phyloP scores from a whole-genome alignment of 1,284 basidiomycete species.

The Hypsizygus ulmarius region DNA sequence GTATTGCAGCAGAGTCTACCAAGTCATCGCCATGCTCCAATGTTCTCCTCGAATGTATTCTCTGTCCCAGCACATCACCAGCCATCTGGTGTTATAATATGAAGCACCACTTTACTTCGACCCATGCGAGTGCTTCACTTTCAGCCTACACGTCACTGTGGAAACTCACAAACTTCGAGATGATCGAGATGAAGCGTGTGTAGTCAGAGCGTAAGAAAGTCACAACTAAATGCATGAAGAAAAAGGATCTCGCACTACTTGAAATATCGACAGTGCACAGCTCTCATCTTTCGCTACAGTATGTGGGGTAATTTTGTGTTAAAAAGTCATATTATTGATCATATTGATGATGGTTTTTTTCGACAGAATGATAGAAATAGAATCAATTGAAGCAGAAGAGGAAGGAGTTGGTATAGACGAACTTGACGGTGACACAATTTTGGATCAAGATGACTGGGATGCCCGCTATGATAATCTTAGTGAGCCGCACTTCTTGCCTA shows the following conservation, averaged over 20 bases:
- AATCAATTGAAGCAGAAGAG: no score
- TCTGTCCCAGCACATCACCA: conserved; percentile 22
- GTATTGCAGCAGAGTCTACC: conserved; percentile 20
- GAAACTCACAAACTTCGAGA: conserved; percentile 16
- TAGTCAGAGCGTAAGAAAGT: conserved; percentile 12
- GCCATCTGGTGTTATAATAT: conserved; percentile 31
- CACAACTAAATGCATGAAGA: background rate
- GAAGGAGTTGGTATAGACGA: no score
- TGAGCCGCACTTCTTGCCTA: no score
- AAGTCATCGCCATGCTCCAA: conserved; percentile 27
- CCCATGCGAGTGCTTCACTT: conserved; percentile 14
- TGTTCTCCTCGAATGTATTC: conserved; percentile 27
- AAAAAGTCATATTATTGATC: no score
- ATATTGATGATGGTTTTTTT: no score
- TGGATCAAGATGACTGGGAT: no score
- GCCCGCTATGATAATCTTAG: no score
- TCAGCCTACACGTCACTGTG: conserved; percentile 16
- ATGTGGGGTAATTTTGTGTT: no score
- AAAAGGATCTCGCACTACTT: background rate
- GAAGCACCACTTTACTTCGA: conserved; percentile 21
- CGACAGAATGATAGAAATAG: no score
- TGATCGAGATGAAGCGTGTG: conserved; percentile 18
- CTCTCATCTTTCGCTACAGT: no score
- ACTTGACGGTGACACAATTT: no score
- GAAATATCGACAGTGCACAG: background rate